Evolutionary conservation across 1,139 yeast species (phyloP).

Genomic region (Pichia sp.): DNA sequence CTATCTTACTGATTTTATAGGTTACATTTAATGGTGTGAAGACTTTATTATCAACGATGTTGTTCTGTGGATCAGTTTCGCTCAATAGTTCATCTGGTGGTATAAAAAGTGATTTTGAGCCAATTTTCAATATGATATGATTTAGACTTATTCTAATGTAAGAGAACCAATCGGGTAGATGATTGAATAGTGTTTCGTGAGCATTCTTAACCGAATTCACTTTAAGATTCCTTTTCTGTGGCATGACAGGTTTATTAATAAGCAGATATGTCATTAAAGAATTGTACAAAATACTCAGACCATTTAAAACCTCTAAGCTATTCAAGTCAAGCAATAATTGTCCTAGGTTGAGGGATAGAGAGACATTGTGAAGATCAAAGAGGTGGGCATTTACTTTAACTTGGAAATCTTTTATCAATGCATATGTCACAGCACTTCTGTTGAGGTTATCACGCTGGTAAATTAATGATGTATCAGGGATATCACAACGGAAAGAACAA

Average conservation of each 20-base stretch:
- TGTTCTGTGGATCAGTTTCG: constrained; percentile 16
- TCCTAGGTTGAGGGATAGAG: constrained; percentile 11
- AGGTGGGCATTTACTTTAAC: constrained; percentile 9
- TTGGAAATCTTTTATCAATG: constrained; percentile 15
- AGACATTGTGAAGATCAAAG: constrained; percentile 1
- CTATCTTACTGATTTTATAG: constrained; percentile 28
- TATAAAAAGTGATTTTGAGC: constrained; percentile 59
- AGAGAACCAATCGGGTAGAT: constrained; percentile 48
- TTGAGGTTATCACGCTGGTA: constrained; percentile 20
- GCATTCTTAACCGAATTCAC: neutral
- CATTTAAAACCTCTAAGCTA: constrained; percentile 19
- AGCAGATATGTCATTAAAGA: neutral
- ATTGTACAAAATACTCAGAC: constrained; percentile 13
- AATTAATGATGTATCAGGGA: constrained; percentile 20
- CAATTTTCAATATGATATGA: constrained; percentile 39
- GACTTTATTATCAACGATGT: constrained; percentile 10
- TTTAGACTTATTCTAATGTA: constrained; percentile 35
- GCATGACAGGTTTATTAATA: neutral
- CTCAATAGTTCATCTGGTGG: constrained; percentile 27
- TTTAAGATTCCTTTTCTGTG: neutral
- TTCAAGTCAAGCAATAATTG: constrained; percentile 17
- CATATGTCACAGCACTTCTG: constrained; percentile 9
- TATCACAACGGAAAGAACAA: constrained; percentile 20
- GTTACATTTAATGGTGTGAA: constrained; percentile 13
- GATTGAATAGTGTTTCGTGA: constrained; percentile 32